A percentile compares a stretch with the other conserved stretches of the same genome.
These are phyloP conservation scores for Jamesozyma lodderae DNA, from an alignment of 805 yeast genomes.

Conservation along the genomic window DNA sequence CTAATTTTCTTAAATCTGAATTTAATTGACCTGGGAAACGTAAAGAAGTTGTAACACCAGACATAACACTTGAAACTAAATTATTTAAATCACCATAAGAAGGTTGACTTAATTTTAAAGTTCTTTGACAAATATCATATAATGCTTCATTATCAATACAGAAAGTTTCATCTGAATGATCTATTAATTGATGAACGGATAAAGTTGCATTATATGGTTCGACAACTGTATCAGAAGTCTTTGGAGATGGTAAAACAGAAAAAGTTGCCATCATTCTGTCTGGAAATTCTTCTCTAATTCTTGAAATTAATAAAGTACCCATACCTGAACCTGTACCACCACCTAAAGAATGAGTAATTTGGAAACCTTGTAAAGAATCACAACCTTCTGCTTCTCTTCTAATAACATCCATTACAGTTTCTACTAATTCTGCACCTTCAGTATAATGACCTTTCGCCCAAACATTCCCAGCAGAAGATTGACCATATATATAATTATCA, in stretches of 20 bases:
- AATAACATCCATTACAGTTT: slow-evolving; percentile 78
- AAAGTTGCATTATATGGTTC: slow-evolving; percentile 93
- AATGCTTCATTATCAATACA: slow-evolving; percentile 93
- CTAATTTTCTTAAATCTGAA: slow-evolving; percentile 85
- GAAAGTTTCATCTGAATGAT: slow-evolving; percentile 86
- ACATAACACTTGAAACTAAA: slow-evolving; percentile 84
- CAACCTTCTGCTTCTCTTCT: slow-evolving; percentile 92
- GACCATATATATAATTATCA: slow-evolving; percentile 82
- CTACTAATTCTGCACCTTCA: slow-evolving; percentile 91
- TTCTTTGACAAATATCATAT: slow-evolving; percentile 79
- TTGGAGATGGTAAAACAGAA: slow-evolving; percentile 87
- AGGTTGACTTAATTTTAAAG: slow-evolving; percentile 74
- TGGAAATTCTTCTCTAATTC: slow-evolving; percentile 85
- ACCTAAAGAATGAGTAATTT: slow-evolving; percentile 71
- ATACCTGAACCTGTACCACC: slow-evolving; percentile 97
- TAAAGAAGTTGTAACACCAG: slow-evolving; percentile 88
- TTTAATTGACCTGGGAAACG: slow-evolving; percentile 94
- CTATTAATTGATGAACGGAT: slow-evolving; percentile 85
- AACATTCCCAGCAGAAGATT: slow-evolving; percentile 88
- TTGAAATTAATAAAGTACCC: slow-evolving; percentile 82
- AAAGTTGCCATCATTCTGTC: slow-evolving; percentile 96
- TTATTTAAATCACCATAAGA: slow-evolving; percentile 69
- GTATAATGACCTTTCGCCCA: slow-evolving; percentile 98
- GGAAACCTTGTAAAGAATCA: slow-evolving; percentile 92
- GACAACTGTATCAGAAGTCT: slow-evolving; percentile 85